phyloP scores from a whole-genome alignment of 2,329 filamentous ascomycete genomes.

The Lachnellula arida region DNA sequence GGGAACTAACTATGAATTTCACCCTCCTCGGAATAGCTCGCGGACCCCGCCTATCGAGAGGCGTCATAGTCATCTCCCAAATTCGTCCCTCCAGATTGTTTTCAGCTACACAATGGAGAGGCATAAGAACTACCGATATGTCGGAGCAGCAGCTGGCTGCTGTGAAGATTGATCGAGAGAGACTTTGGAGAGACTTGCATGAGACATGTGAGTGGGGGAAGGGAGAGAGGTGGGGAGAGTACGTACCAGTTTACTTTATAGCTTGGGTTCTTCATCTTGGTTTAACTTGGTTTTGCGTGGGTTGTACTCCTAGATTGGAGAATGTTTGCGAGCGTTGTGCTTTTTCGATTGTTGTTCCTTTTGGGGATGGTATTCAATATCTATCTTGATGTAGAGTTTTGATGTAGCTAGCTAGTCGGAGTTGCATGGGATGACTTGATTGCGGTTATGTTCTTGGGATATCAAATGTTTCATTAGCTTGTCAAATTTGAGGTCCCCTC shows the following conservation, averaged over 20 bases:
- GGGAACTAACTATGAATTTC: constrained; percentile 1
- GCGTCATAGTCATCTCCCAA: neutral
- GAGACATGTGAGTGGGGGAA: constrained; percentile 62
- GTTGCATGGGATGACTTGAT: too few relatives aligned
- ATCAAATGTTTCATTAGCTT: too few relatives aligned
- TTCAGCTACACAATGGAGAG: constrained; percentile 11
- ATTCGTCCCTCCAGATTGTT: constrained; percentile 8
- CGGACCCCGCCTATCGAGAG: neutral
- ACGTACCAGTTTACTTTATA: constrained; percentile 32
- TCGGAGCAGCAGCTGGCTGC: constrained; percentile 46
- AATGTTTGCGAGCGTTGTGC: too few relatives aligned
- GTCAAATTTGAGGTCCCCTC: too few relatives aligned
- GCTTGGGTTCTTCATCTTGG: neutral
- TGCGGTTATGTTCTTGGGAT: too few relatives aligned
- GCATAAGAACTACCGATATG: constrained; percentile 32
- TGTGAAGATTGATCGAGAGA: constrained; percentile 52
- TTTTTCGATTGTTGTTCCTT: too few relatives aligned
- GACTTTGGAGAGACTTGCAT: constrained; percentile 61
- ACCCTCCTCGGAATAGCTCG: neutral
- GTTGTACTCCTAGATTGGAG: neutral
- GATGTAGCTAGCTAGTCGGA: too few relatives aligned
- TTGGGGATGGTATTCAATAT: too few relatives aligned
- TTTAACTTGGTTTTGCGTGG: neutral
- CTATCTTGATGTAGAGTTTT: too few relatives aligned
- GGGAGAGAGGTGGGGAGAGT: constrained; percentile 64